Conservation (phyloP, 2,329 filamentous ascomycete genomes). For the Fusarium torreyae region DNA sequence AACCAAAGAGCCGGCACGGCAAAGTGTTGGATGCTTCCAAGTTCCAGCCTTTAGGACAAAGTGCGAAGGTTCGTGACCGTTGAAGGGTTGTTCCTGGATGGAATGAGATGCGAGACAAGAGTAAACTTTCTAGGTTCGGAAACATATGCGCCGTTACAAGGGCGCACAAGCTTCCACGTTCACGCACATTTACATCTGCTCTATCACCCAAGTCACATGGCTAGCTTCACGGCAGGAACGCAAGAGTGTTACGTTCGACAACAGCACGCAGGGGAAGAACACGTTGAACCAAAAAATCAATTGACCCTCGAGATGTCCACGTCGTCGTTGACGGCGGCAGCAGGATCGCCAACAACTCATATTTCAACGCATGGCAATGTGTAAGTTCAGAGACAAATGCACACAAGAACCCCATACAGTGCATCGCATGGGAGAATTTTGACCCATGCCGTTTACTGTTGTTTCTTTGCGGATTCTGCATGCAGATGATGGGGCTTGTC, state of each 20-base stretch:
- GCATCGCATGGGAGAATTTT: conserved; percentile 11
- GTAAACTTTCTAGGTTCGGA: conserved; percentile 36
- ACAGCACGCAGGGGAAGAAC: conserved; percentile 36
- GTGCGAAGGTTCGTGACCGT: conserved; percentile 31
- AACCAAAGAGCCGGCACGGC: conserved; percentile 32
- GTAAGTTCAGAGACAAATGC: conserved; percentile 14
- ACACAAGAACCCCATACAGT: conserved; percentile 32
- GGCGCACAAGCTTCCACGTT: conserved; percentile 23
- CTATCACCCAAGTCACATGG: conserved; percentile 40
- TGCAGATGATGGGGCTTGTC: conserved; percentile 38
- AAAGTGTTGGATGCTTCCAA: conserved; percentile 23
- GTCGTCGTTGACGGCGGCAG: conserved; percentile 19
- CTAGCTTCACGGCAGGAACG: conserved; percentile 29
- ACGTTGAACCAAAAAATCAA: conserved; percentile 32
- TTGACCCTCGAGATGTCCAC: conserved; percentile 28
- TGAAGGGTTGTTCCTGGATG: conserved; percentile 36
- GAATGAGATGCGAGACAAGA: conserved; percentile 35
- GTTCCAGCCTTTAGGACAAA: conserved; percentile 25
- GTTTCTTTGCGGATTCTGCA: conserved; percentile 24
- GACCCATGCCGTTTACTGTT: conserved; percentile 16
- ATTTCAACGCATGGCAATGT: conserved; percentile 26
- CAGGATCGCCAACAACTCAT: conserved; percentile 33
- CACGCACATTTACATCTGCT: conserved; percentile 20
- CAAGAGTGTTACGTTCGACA: conserved; percentile 31
- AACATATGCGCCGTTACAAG: conserved; percentile 20